phyloP scores from a whole-genome alignment of 2,329 filamentous ascomycete genomes.

The Tricladium varicosporioides region DNA sequence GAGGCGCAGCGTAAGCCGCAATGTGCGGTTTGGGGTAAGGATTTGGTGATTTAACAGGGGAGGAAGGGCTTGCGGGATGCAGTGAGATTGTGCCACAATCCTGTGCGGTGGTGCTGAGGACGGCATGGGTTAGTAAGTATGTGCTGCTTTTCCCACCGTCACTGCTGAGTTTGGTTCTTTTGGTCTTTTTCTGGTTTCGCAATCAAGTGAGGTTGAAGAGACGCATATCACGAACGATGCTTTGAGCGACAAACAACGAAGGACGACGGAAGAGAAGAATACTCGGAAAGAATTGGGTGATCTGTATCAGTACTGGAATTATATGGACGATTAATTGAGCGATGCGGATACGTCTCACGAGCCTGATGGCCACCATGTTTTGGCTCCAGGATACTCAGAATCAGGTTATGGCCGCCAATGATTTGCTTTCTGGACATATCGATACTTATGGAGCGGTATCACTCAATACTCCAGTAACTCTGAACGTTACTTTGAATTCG shows the following conservation, averaged over 20 bases:
- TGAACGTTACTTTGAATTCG: too few species aligned
- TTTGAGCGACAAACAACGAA: background rate
- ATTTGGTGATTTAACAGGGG: too few species aligned
- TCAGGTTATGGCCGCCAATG: background rate
- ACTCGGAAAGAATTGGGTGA: too few species aligned
- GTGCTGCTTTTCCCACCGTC: background rate
- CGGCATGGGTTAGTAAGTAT: background rate
- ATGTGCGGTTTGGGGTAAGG: background rate
- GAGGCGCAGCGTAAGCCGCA: background rate
- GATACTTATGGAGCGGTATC: too few species aligned
- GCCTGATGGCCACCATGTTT: background rate
- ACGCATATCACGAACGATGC: background rate
- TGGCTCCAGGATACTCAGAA: background rate
- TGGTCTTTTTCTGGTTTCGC: conserved; percentile 3
- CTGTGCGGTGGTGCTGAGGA: background rate
- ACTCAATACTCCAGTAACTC: too few species aligned
- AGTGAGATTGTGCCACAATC: background rate
- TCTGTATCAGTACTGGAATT: background rate
- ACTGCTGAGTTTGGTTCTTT: conserved; percentile 5
- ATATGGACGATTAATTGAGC: background rate
- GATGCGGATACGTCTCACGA: background rate
- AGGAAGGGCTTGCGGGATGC: too few species aligned
- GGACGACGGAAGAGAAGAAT: too few species aligned
- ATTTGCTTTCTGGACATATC: background rate
- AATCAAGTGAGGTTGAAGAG: background rate